A percentile compares a stretch with the other conserved stretches of the same genome.
Conservation (phyloP, 371 early-diverging fungal species). For the Mucor mucedo region DNA sequence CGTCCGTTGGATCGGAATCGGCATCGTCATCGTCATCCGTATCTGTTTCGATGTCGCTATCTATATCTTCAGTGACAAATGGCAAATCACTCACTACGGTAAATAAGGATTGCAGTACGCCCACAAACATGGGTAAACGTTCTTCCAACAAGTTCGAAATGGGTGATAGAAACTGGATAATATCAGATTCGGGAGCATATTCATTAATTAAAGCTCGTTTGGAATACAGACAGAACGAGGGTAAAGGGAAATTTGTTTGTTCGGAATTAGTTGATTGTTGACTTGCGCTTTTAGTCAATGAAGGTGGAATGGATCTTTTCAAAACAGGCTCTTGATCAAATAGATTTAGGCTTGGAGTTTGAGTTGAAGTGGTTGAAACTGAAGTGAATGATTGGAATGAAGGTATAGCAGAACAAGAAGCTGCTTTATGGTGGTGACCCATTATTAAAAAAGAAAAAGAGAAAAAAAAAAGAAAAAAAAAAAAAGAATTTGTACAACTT, state of each 20-base stretch:
- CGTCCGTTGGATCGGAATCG: background rate
- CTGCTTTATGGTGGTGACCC: conserved; percentile 24
- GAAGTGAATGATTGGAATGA: conserved; percentile 12
- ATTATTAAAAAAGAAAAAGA: background rate
- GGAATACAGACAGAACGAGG: conserved; percentile 34
- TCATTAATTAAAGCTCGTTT: conserved; percentile 24
- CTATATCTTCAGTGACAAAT: background rate
- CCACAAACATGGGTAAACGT: conserved; percentile 31
- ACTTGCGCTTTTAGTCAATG: background rate
- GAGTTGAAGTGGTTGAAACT: conserved; percentile 3
- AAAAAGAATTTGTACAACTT: background rate
- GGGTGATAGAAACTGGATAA: conserved; percentile 29
- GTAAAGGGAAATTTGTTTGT: conserved; percentile 14
- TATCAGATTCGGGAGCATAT: conserved; percentile 31
- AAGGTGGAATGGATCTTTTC: background rate
- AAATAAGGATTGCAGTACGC: conserved; percentile 31
- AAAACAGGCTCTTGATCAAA: conserved; percentile 1
- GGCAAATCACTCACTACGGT: conserved; percentile 28
- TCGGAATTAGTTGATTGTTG: background rate
- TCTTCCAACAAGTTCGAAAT: conserved; percentile 16
- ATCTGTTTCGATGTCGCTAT: background rate
- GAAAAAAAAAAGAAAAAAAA: conserved; percentile 3
- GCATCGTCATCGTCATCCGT: conserved; percentile 14
- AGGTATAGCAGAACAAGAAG: conserved; percentile 30
- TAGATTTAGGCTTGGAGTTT: background rate